A percentile compares a stretch with the other conserved stretches of the same genome.
Conservation (phyloP, 805 yeast species). For the Wickerhamomyces alni region DNA sequence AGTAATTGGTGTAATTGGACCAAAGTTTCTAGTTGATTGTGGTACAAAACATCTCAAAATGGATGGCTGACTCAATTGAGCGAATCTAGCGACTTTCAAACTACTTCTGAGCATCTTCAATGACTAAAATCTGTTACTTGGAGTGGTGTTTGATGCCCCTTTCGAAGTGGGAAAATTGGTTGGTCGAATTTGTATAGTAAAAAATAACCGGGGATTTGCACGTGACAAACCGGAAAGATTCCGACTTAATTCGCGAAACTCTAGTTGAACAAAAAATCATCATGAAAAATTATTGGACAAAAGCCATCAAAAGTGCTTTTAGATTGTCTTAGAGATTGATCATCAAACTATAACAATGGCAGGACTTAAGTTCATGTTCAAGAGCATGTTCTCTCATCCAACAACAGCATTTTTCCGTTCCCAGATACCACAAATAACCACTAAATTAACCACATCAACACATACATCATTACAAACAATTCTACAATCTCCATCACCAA, state of each 20-base stretch:
- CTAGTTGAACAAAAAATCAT: no score
- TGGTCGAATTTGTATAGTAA: no score
- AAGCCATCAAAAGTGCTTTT: no score
- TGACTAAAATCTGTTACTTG: no score
- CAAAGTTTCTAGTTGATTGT: neutral
- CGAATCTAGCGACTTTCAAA: neutral
- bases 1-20: neutral
- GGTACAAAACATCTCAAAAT: neutral
- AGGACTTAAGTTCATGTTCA: constrained; percentile 18
- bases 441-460: neutral
- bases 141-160: no score
- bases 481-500: constrained; percentile 10
- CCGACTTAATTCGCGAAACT: no score
- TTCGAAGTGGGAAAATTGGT: neutral
- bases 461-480: constrained; percentile 10
- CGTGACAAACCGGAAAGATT: no score
- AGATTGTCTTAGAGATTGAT: no score
- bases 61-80: no score
- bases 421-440: constrained; percentile 3
- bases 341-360: no score
- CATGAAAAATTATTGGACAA: no score
- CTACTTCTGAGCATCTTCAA: neutral
- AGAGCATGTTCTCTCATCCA: constrained; percentile 15
- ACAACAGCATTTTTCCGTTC: constrained; percentile 13
- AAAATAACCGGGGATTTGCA: no score